Evolutionary conservation across 805 yeast species (phyloP), one percentile per base, ranked within the genome.

Genomic region (Metschnikowia aberdeeniae): DNA sequence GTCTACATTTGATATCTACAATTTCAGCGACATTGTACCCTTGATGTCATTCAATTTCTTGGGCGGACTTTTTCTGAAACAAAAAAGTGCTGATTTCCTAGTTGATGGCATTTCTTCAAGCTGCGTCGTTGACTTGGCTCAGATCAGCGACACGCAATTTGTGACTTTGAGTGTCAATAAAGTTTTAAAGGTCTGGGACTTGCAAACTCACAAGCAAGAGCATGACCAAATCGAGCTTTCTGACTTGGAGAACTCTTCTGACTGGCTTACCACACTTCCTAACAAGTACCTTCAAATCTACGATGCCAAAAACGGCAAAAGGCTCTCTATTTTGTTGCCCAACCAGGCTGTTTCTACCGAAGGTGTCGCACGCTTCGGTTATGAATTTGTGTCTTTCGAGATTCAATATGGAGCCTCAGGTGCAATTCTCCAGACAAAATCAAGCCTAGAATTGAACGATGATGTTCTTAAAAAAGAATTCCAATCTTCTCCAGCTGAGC

Each of bases 151-250:
- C 0, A 62, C 58, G 1, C 60, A 64, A 3, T 59, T 77, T 5
- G 66, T 76, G 4, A 76, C 89, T 0, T 64, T 82, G 28, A 70
- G 86, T 0, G 73, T 82, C 17, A 72, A 78, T 54, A 77, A 77
- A 53, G 61, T 60, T 4, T 52, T 87, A 30, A 77, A 80, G 49
- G 52, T 85, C 17, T 87, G 93, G 90, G 73, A 80, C 26, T 54
- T 83, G 3, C 50, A 57, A 0, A 53, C 68, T 2, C 73, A 68
- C 39, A 64, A 57, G 42, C 59, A 59, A 22, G 41, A 49, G 0
- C 43, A 42, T 11, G 38, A 34, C 8, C 38, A 37, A 22, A 31
- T 33, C 27, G 10, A 24, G 32, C 43, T 40, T 24, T 26, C 36
- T 19, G 36, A 26, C 14, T 9, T 26, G 4, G 22, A 40, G 5